Evolutionary conservation across 257 asterid genomes (phyloP).

Genomic region (Striga asiatica): DNA sequence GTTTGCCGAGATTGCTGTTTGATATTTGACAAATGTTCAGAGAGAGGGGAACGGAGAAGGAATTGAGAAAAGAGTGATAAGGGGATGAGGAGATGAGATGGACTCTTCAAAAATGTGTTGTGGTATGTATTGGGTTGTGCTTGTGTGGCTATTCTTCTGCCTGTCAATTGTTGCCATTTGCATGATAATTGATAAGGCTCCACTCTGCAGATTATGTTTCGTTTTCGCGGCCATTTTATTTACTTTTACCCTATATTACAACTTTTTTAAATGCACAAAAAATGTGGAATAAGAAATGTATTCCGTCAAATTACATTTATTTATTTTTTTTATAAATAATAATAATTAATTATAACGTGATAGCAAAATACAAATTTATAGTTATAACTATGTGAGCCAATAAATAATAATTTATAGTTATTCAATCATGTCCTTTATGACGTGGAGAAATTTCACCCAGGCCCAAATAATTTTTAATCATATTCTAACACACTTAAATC

Average conservation of each 20-base stretch:
- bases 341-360: no score
- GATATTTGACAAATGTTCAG: conserved; percentile 10
- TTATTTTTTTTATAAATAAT: no score
- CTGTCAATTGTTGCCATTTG: conserved; percentile 36
- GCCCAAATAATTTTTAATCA: no score
- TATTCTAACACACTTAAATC: no score
- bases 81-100: conserved; percentile 15
- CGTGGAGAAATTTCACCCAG: no score
- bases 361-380: no score
- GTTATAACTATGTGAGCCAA: no score
- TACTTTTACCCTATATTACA: background rate
- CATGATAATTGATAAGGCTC: conserved; percentile 28
- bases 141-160: conserved; percentile 61
- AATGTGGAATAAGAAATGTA: no score
- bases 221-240: background rate
- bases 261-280: no score
- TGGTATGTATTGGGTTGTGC: conserved; percentile 27
- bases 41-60: conserved; percentile 3
- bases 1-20: conserved; percentile 3
- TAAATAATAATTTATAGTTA: no score
- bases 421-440: no score
- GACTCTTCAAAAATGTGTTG: conserved; percentile 5
- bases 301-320: no score
- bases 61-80: conserved; percentile 14
- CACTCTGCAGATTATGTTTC: background rate